Conservation (phyloP, 2,329 filamentous ascomycete genomes). For the Aspergillus texensis region DNA sequence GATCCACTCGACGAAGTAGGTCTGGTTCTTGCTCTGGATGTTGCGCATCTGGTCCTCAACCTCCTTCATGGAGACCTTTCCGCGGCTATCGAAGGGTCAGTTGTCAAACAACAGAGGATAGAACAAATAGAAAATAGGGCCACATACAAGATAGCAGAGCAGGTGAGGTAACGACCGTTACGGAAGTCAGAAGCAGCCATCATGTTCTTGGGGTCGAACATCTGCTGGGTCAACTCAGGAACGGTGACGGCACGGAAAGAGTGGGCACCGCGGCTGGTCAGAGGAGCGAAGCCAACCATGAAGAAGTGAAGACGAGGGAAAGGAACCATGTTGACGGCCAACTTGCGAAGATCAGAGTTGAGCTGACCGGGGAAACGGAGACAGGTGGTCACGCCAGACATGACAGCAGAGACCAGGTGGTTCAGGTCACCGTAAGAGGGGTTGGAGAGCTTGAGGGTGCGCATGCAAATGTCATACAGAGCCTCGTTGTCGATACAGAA, state of each 20-base stretch:
- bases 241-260: slow-evolving; percentile 98
- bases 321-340: slow-evolving; percentile 99
- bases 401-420: slow-evolving; percentile 98
- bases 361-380: slow-evolving; percentile 99
- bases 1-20: slow-evolving; percentile 99
- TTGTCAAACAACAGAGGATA: neutral
- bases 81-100: slow-evolving; percentile 65
- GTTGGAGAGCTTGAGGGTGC: slow-evolving; percentile 97
- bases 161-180: slow-evolving; percentile 98
- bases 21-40: slow-evolving; percentile 99
- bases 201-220: slow-evolving; percentile 99
- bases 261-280: slow-evolving; percentile 89
- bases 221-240: slow-evolving; percentile 98
- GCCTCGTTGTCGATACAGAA: slow-evolving; percentile 99
- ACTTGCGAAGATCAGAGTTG: slow-evolving; percentile 99
- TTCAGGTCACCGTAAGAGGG: slow-evolving; percentile 99
- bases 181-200: slow-evolving; percentile 99
- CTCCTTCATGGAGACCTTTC: slow-evolving; percentile 99
- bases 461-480: slow-evolving; percentile 99
- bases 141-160: slow-evolving; percentile 91
- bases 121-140: neutral
- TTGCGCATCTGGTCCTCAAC: slow-evolving; percentile 99
- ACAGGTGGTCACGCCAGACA: slow-evolving; percentile 98
- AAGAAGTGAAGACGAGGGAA: slow-evolving; percentile 99
- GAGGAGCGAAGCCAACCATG: slow-evolving; percentile 99